Conservation (phyloP, 371 early-diverging fungal genomes). For the Batkoa obscura region DNA sequence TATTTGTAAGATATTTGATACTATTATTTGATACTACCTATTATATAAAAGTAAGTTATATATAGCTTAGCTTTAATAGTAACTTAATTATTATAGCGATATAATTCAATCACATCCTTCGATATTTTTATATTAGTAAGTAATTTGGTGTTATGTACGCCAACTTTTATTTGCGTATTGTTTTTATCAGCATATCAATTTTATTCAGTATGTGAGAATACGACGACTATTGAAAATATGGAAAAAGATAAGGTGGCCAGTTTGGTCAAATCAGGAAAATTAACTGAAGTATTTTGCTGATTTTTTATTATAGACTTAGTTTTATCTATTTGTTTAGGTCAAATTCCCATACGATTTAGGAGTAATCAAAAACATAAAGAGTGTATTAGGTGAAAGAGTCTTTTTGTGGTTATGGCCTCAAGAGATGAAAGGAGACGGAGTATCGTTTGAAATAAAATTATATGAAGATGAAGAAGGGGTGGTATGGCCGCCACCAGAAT, state of each 20-base stretch:
- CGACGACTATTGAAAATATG: conserved; percentile 88
- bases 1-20: conserved; percentile 19
- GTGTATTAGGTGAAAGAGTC: conserved; percentile 49
- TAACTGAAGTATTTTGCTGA: conserved; percentile 22
- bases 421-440: conserved; percentile 41
- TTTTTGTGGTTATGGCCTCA: conserved; percentile 56
- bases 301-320: neutral
- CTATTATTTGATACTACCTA: conserved; percentile 24
- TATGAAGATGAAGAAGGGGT: conserved; percentile 13
- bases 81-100: conserved; percentile 6
- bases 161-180: conserved; percentile 58
- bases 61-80: neutral
- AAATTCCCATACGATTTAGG: conserved; percentile 90
- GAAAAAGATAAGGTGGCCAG: conserved; percentile 65
- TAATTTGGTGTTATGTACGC: conserved; percentile 39
- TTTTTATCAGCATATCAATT: conserved; percentile 63
- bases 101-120: conserved; percentile 31
- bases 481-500: too few species aligned
- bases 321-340: conserved; percentile 15
- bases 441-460: conserved; percentile 35
- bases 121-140: conserved; percentile 49
- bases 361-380: conserved; percentile 39
- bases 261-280: conserved; percentile 38
- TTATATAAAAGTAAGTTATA: conserved; percentile 15
- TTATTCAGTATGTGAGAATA: conserved; percentile 62